Conservation (phyloP, 352 stramenopile genomes). For the Pythium volutum region DNA sequence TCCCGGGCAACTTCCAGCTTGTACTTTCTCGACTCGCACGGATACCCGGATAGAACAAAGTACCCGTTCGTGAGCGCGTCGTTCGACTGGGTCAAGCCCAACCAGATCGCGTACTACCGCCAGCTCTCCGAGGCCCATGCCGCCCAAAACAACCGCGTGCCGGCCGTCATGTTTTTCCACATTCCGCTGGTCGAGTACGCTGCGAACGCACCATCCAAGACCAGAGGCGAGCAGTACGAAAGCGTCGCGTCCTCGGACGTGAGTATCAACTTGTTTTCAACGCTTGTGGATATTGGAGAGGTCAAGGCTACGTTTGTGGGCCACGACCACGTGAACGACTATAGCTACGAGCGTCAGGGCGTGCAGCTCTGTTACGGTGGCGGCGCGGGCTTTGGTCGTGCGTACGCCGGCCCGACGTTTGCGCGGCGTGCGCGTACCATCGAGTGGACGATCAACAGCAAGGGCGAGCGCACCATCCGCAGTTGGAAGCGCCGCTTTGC, state of each 20-base stretch:
- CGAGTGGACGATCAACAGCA: no score
- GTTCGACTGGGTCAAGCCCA: slow-evolving; percentile 21
- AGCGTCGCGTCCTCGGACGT: not conserved
- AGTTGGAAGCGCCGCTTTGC: slow-evolving; percentile 20
- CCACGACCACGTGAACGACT: slow-evolving; percentile 29
- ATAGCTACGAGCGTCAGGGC: no score
- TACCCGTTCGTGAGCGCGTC: no score
- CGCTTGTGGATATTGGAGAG: slow-evolving; percentile 22
- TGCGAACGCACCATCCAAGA: not conserved
- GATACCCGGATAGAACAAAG: not conserved
- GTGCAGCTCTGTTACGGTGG: no score
- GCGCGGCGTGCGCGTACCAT: no score
- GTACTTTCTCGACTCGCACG: no score
- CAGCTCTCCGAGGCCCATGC: slow-evolving; percentile 1
- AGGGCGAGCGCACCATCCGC: slow-evolving; percentile 6
- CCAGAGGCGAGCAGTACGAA: slow-evolving; percentile 5
- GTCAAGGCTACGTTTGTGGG: slow-evolving; percentile 33
- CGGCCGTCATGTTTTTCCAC: slow-evolving; percentile 35
- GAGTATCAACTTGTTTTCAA: slow-evolving; percentile 20
- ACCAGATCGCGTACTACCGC: slow-evolving; percentile 22
- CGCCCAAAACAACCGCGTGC: slow-evolving; percentile 12
- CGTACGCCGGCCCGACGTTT: no score
- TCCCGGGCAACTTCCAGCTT: no score
- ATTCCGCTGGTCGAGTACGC: slow-evolving; percentile 22
- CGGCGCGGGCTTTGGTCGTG: no score